Conservation (phyloP, 352 stramenopile species). For the Hyphochytrium catenoides region DNA sequence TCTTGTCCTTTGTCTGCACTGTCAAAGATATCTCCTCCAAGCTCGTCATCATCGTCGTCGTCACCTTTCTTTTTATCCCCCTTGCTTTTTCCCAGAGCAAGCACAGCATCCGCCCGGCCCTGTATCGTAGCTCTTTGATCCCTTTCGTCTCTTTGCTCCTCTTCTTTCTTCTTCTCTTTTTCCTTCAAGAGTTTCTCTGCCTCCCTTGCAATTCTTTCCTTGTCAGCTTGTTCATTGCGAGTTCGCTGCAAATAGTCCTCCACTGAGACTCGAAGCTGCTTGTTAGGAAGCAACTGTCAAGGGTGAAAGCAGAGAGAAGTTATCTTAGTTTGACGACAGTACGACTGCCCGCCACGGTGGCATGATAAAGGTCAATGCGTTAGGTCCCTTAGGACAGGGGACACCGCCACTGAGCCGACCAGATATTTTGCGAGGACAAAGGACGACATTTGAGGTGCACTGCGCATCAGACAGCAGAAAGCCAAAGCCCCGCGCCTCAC, state of each 20-base stretch:
- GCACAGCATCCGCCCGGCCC: slow-evolving; percentile 51
- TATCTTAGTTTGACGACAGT: neutral
- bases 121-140: too few relatives aligned
- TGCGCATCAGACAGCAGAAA: too few relatives aligned
- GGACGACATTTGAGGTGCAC: too few relatives aligned
- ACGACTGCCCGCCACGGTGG: neutral
- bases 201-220: slow-evolving; percentile 52
- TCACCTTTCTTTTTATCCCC: slow-evolving; percentile 39
- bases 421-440: too few relatives aligned
- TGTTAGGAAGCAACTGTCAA: slow-evolving; percentile 38
- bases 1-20: slow-evolving; percentile 9
- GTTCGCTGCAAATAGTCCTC: slow-evolving; percentile 49
- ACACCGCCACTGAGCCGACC: too few relatives aligned
- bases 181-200: slow-evolving; percentile 44
- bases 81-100: slow-evolving; percentile 46
- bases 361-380: neutral
- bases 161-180: slow-evolving; percentile 42
- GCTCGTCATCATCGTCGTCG: slow-evolving; percentile 45
- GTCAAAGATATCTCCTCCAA: slow-evolving; percentile 48
- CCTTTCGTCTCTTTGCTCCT: slow-evolving; percentile 20
- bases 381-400: too few relatives aligned
- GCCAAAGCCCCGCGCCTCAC: too few relatives aligned
- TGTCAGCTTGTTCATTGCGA: slow-evolving; percentile 48
- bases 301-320: neutral
- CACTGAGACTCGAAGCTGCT: slow-evolving; percentile 45